Evolutionary conservation across 139 green algal species (phyloP), one percentile per base, ranked within the genome.

Genomic region (Spirogloea muscicola): DNA sequence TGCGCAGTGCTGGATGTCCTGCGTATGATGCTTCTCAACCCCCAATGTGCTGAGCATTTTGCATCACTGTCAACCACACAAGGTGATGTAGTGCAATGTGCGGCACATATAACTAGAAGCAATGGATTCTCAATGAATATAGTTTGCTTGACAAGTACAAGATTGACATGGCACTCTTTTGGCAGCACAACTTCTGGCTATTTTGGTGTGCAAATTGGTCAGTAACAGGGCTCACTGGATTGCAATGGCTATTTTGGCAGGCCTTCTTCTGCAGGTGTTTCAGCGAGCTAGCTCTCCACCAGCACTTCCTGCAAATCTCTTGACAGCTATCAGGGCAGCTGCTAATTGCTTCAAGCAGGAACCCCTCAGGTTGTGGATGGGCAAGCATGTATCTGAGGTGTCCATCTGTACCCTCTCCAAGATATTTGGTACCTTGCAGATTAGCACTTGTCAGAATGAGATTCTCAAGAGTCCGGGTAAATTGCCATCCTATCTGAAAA

Each of bases 21-120:
- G 52, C 72, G 72, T 21, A 80, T 80, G 72, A 31, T 80, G 60
- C 9, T 75, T 41, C 41, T 80, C 42, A 59, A 80, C 40, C 72
- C 72, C 7, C 31, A 74, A 49, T 38, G 18, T 51, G 72, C 72
- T 25, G 49, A 9, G 2, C 37, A 37, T 13, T 76, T 67, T 2
- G 51, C 52, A n/a, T 49, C 31, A 29, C n/a, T 40, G 36, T 72
- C 39, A 37, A n/a, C 38, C 40, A 55, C 46, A 21, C 21, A 21
- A 21, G n/a, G n/a, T 21, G 46, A 55, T 21, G 21, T 55, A 55
- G 46, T n/a, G n/a, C 46, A 21, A 31, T 55, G 46, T 55, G 21
- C 31, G 21, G 57, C 27, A 65, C 16, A 52, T 16, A 18, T 65
- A 52, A n/a, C n/a, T n/a, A 33, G 18, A 18, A 18, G 18, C 31